phyloP scores from a whole-genome alignment of 73 alveolate species.

The Paramecium primaurelia region DNA sequence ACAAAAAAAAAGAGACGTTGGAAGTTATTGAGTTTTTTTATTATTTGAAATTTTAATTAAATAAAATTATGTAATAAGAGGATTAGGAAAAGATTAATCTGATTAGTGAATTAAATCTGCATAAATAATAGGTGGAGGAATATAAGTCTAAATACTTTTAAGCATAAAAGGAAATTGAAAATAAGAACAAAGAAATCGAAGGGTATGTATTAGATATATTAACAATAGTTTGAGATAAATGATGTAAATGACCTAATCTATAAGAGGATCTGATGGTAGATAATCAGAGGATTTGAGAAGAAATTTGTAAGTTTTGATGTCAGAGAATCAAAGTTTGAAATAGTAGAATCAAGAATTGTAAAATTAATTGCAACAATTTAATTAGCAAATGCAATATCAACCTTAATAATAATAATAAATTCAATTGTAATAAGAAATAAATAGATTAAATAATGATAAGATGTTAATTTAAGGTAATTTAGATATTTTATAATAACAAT shows the following conservation, averaged over 20 bases:
- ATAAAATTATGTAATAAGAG: not conserved
- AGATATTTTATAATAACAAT: not conserved
- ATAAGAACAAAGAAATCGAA: not conserved
- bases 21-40: not conserved
- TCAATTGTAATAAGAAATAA: not conserved
- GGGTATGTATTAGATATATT: not conserved
- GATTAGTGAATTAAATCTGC: not conserved
- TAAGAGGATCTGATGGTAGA: slow-evolving; percentile 36
- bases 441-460: slow-evolving; percentile 24
- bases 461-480: slow-evolving; percentile 13
- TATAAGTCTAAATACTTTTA: not conserved
- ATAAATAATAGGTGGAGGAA: not conserved
- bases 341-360: not conserved
- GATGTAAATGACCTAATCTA: not conserved
- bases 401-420: not conserved
- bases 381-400: not conserved
- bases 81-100: not conserved
- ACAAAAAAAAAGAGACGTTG: not conserved
- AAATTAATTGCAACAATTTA: not conserved
- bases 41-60: not conserved
- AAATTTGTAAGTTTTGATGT: slow-evolving; percentile 2
- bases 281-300: slow-evolving; percentile 24
- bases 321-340: not conserved
- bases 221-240: not conserved
- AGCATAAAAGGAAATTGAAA: slow-evolving; percentile 17